Conservation (phyloP, 192 early-diverging fungal species). For the Globomyces pollinis-pini region DNA sequence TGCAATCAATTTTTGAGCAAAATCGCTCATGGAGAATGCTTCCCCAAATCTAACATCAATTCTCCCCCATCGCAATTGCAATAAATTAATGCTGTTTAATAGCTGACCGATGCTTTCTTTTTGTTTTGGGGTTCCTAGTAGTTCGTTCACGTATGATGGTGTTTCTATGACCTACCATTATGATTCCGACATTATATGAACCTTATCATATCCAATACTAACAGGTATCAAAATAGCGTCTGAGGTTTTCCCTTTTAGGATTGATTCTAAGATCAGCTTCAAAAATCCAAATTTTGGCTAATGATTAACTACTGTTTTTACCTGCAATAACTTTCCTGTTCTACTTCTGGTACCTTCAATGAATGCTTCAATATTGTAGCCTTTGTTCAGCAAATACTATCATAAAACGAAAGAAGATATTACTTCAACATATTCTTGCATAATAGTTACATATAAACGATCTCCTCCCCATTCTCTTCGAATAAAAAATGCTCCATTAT, state of each 20-base stretch:
- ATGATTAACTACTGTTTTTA: too few species aligned
- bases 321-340: conserved; percentile 71
- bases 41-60: conserved; percentile 76
- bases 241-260: conserved; percentile 46
- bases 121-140: conserved; percentile 72
- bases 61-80: conserved; percentile 70
- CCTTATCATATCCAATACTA: conserved; percentile 77
- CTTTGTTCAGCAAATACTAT: conserved; percentile 52
- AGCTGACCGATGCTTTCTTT: conserved; percentile 67
- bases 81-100: conserved; percentile 41
- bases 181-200: conserved; percentile 12
- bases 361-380: conserved; percentile 77
- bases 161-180: conserved; percentile 66
- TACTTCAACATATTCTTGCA: conserved; percentile 67
- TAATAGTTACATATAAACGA: conserved; percentile 59
- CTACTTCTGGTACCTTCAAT: conserved; percentile 76
- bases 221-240: conserved; percentile 75
- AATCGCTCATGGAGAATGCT: conserved; percentile 61
- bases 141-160: conserved; percentile 66
- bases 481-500: conserved; percentile 73
- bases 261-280: conserved; percentile 72
- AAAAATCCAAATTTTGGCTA: conserved; percentile 75
- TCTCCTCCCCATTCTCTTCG: conserved; percentile 72
- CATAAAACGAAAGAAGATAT: neutral
- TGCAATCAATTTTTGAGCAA: conserved; percentile 33